A percentile compares a stretch with the other conserved stretches of the same genome.
Evolutionary conservation across 2,329 filamentous ascomycete genomes (phyloP).

Genomic region (Colletotrichum eleusines): DNA sequence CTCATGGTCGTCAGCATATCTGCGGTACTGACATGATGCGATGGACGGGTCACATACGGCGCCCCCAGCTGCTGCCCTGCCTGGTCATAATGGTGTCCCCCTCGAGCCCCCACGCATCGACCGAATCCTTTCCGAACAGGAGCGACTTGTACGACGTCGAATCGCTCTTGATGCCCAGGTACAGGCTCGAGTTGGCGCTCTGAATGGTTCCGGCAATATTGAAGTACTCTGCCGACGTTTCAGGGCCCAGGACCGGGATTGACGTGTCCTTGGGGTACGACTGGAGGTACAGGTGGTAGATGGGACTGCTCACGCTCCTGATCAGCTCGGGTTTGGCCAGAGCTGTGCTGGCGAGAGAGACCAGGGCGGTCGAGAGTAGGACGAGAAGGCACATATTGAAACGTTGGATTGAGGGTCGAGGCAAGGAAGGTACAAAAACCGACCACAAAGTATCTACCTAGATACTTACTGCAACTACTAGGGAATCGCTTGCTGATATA

Average conservation of each 20-base stretch:
- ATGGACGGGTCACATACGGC: constrained; percentile 48
- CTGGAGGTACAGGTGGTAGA: constrained; percentile 67
- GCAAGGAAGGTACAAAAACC: neutral
- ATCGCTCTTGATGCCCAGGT: constrained; percentile 60
- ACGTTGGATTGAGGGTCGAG: neutral
- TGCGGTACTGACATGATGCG: constrained; percentile 21
- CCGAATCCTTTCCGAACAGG: constrained; percentile 55
- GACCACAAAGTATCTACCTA: too few relatives aligned
- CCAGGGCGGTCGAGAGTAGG: constrained; percentile 25
- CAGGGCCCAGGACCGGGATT: constrained; percentile 64
- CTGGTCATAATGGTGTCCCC: constrained; percentile 59
- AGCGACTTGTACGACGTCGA: constrained; percentile 65
- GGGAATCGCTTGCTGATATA: neutral
- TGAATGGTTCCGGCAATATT: constrained; percentile 62
- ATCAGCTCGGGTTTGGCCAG: constrained; percentile 61
- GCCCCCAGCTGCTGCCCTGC: constrained; percentile 57
- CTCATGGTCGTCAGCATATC: constrained; percentile 35
- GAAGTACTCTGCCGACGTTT: constrained; percentile 61
- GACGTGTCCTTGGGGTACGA: constrained; percentile 57
- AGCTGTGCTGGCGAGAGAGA: constrained; percentile 33
- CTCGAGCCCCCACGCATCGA: constrained; percentile 64
- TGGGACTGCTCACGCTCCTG: constrained; percentile 61
- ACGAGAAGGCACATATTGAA: constrained; percentile 37
- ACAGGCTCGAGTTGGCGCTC: constrained; percentile 60
- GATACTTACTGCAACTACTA: too few relatives aligned